Evolutionary conservation across 2,329 filamentous ascomycete species (phyloP).

Genomic region (Cladosporium cucumerinum): DNA sequence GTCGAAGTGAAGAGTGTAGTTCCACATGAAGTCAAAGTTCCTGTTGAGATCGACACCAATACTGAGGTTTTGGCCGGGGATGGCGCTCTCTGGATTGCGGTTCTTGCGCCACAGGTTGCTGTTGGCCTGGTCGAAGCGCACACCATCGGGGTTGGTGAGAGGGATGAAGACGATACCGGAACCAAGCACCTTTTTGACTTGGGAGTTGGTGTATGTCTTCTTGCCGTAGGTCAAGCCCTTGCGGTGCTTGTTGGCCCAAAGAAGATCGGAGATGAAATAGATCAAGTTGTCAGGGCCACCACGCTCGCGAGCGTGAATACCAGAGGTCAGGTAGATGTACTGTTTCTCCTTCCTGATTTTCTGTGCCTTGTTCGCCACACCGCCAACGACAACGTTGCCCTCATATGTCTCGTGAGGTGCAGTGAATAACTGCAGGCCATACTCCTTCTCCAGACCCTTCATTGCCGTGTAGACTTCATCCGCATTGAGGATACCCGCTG

Average conservation of each 20-base stretch:
- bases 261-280: constrained; percentile 57
- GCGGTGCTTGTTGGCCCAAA: constrained; percentile 50
- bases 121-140: constrained; percentile 50
- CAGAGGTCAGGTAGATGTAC: constrained; percentile 52
- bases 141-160: constrained; percentile 55
- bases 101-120: constrained; percentile 57
- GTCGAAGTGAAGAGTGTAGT: constrained; percentile 49
- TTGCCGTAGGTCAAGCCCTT: constrained; percentile 52
- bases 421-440: constrained; percentile 42
- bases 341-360: constrained; percentile 39
- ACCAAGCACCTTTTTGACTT: constrained; percentile 52
- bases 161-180: constrained; percentile 54
- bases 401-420: constrained; percentile 47
- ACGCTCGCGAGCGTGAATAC: constrained; percentile 57
- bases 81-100: constrained; percentile 45
- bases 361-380: constrained; percentile 46
- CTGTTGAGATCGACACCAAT: constrained; percentile 55
- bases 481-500: constrained; percentile 46
- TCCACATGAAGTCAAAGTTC: constrained; percentile 59
- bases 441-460: constrained; percentile 41
- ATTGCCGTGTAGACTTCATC: constrained; percentile 47
- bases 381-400: constrained; percentile 40
- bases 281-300: constrained; percentile 56
- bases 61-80: constrained; percentile 27
- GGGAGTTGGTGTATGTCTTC: constrained; percentile 50